phyloP scores from a whole-genome alignment of 2,329 filamentous ascomycete species.

The Curvularia lunata region DNA sequence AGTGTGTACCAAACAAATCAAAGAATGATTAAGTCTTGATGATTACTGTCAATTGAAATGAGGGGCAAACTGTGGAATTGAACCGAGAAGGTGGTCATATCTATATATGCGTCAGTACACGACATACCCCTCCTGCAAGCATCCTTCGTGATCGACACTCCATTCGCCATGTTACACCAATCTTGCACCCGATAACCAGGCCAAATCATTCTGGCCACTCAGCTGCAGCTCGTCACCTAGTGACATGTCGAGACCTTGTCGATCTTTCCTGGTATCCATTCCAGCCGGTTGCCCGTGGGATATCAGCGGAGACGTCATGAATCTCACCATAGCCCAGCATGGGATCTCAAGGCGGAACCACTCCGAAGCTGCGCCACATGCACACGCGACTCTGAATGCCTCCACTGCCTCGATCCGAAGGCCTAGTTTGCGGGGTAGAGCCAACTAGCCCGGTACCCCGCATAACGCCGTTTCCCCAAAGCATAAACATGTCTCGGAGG shows the following conservation, averaged over 20 bases:
- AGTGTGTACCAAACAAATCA: background rate
- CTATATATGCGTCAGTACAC: slow-evolving; percentile 29
- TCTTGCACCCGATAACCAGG: slow-evolving; percentile 5
- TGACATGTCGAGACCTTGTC: background rate
- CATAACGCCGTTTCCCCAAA: slow-evolving; percentile 15
- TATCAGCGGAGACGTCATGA: slow-evolving; percentile 14
- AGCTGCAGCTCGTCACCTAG: slow-evolving; percentile 1
- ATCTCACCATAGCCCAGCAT: background rate
- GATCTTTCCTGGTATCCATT: slow-evolving; percentile 14
- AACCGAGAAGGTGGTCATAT: background rate
- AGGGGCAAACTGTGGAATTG: background rate
- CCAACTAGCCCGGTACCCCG: slow-evolving; percentile 23
- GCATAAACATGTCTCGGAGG: background rate
- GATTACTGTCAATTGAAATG: background rate
- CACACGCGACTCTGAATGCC: slow-evolving; percentile 16
- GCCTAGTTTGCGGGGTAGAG: slow-evolving; percentile 28
- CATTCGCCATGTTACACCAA: slow-evolving; percentile 6
- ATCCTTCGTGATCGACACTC: slow-evolving; percentile 20
- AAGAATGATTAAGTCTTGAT: background rate
- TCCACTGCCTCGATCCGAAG: slow-evolving; percentile 23
- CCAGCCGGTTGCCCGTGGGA: slow-evolving; percentile 19
- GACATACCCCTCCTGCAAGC: slow-evolving; percentile 22
- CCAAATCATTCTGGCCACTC: slow-evolving; percentile 1
- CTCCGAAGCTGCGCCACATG: slow-evolving; percentile 11
- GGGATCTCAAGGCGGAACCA: slow-evolving; percentile 13